Evolutionary conservation across 495 filamentous ascomycete genomes (phyloP).

Genomic region (Sphaerosporella brunnea): DNA sequence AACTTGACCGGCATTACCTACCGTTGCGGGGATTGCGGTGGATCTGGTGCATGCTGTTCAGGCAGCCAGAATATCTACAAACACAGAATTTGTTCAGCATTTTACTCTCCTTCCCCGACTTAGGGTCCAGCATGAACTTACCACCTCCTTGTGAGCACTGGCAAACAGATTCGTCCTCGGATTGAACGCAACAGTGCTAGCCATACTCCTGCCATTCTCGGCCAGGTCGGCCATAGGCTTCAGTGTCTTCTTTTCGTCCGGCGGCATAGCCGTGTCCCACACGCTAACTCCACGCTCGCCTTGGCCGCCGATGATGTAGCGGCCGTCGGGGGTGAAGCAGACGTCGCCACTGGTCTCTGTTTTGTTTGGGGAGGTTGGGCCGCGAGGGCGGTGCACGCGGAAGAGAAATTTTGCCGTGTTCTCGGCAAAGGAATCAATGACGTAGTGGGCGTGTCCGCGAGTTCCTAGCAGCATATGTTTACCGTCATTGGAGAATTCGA

Average conservation of each 20-base stretch:
- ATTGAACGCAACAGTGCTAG: conserved; percentile 68
- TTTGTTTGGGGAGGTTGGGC: conserved; percentile 22
- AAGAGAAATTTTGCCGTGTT: conserved; percentile 34
- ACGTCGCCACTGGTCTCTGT: conserved; percentile 52
- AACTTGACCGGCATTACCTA: neutral
- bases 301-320: conserved; percentile 66
- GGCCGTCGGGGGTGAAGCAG: conserved; percentile 73
- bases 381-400: conserved; percentile 27
- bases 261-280: conserved; percentile 55
- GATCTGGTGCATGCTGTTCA: conserved; percentile 38
- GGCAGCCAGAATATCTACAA: conserved; percentile 59
- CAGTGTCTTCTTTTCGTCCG: conserved; percentile 40
- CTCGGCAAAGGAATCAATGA: conserved; percentile 67
- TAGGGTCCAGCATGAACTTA: conserved; percentile 27
- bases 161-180: conserved; percentile 78
- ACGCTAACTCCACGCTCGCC: conserved; percentile 53
- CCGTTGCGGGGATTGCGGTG: conserved; percentile 9
- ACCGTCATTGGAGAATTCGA: conserved; percentile 91
- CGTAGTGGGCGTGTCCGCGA: conserved; percentile 59
- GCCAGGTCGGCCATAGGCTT: conserved; percentile 48
- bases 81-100: conserved; percentile 7
- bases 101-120: neutral
- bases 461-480: conserved; percentile 70
- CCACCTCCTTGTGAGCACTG: conserved; percentile 67
- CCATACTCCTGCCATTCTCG: conserved; percentile 38